Evolutionary conservation across 371 early-diverging fungal genomes (phyloP).

Genomic region (Zychaea mexicana): DNA sequence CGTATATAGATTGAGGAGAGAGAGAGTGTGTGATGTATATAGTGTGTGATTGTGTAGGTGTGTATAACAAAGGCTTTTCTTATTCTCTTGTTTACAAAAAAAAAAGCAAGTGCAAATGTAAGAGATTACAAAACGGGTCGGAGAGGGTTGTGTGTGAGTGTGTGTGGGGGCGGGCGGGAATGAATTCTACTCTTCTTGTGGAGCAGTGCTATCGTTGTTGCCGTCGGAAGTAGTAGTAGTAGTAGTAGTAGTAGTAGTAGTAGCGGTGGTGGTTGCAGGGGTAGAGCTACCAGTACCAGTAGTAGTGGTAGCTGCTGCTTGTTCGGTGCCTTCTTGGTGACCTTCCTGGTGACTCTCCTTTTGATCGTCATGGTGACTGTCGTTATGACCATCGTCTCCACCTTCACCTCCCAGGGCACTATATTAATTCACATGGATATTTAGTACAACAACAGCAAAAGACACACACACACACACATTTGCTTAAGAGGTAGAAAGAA

Average conservation of each 20-base stretch:
- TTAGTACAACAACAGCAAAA: background rate
- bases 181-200: background rate
- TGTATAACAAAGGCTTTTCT: too few relatives aligned
- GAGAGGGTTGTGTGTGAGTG: background rate
- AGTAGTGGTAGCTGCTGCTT: background rate
- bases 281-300: background rate
- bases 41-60: too few relatives aligned
- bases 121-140: too few relatives aligned
- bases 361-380: background rate
- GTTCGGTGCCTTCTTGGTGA: background rate
- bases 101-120: background rate
- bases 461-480: too few relatives aligned
- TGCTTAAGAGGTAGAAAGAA: too few relatives aligned
- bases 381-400: background rate
- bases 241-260: background rate
- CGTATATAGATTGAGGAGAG: too few relatives aligned
- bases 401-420: conserved; percentile 14
- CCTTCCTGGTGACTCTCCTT: background rate
- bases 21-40: too few relatives aligned
- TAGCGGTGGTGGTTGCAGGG: background rate
- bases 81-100: too few relatives aligned
- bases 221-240: background rate
- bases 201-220: background rate
- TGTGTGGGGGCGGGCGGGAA: background rate
- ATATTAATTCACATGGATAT: background rate